phyloP scores from a whole-genome alignment of 495 filamentous ascomycete species.

The Cercophora sp. region DNA sequence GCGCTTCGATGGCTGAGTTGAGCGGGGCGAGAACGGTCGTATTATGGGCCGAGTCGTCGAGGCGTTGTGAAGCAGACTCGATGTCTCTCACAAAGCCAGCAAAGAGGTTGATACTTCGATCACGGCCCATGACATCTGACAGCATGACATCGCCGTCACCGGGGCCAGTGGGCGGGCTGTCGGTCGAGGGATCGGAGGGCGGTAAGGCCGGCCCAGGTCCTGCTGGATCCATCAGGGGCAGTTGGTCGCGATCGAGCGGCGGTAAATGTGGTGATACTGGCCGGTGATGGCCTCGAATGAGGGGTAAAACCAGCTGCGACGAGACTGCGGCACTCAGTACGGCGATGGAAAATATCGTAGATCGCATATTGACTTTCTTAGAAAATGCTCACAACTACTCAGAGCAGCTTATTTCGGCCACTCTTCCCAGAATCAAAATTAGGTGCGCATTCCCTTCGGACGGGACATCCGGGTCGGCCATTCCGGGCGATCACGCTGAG shows the following conservation, averaged over 20 bases:
- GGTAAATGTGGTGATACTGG: constrained; percentile 3
- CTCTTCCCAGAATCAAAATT: no score
- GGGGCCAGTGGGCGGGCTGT: constrained; percentile 37
- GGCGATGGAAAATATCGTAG: background rate
- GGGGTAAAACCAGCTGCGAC: constrained; percentile 26
- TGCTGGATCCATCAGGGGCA: constrained; percentile 33
- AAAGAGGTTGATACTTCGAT: constrained; percentile 82
- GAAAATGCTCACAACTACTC: no score
- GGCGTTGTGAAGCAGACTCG: constrained; percentile 61
- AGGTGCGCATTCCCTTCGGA: no score
- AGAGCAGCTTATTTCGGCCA: no score
- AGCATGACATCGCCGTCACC: constrained; percentile 55
- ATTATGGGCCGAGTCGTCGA: constrained; percentile 66
- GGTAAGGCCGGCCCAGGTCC: constrained; percentile 34
- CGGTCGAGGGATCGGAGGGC: constrained; percentile 27
- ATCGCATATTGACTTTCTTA: no score
- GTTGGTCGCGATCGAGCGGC: constrained; percentile 22
- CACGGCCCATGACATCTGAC: constrained; percentile 80
- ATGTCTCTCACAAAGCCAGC: constrained; percentile 81
- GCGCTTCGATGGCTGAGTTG: constrained; percentile 71
- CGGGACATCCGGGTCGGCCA: no score
- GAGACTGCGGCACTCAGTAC: constrained; percentile 23
- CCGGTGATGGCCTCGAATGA: constrained; percentile 10
- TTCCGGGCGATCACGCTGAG: no score
- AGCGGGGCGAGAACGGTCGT: constrained; percentile 86